These are phyloP conservation scores for Carex parvula DNA, from an alignment of 176 grass and related monocot genomes.

Conservation along the genomic window DNA sequence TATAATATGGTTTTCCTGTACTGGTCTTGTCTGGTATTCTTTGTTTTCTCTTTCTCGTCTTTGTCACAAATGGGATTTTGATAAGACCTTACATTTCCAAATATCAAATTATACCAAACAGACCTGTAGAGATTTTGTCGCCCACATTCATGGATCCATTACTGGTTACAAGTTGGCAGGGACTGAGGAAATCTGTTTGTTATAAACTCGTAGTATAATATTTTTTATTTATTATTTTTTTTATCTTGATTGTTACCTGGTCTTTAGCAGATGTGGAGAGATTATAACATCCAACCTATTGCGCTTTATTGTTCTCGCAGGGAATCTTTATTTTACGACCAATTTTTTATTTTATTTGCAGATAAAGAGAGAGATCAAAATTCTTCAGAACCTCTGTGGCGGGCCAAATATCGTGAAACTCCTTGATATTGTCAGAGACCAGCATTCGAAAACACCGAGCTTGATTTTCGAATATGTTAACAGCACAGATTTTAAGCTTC, in stretches of 20 bases:
- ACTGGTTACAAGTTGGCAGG: background rate
- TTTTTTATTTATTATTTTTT: background rate
- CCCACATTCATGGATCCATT: background rate
- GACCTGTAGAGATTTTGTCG: background rate
- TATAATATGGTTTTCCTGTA: background rate
- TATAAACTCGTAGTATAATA: background rate
- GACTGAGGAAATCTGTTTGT: background rate
- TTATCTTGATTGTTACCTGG: background rate
- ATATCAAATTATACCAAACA: slow-evolving; percentile 2
- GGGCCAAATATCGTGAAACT: slow-evolving; percentile 73
- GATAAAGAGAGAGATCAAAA: slow-evolving; percentile 82
- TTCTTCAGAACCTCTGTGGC: slow-evolving; percentile 77
- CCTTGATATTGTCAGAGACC: slow-evolving; percentile 63
- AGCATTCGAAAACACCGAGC: slow-evolving; percentile 75
- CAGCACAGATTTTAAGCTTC: slow-evolving; percentile 74
- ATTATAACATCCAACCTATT: background rate
- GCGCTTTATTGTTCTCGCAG: background rate
- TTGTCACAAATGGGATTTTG: background rate
- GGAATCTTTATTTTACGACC: background rate
- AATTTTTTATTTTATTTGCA: slow-evolving; percentile 30
- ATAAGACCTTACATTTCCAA: background rate
- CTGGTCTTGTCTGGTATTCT: background rate
- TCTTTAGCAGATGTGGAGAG: background rate
- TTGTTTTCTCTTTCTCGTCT: background rate
- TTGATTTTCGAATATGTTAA: slow-evolving; percentile 77